Base-by-base conservation (phyloP, 192 early-diverging fungal genomes). In the Podila epicladia region DNA sequence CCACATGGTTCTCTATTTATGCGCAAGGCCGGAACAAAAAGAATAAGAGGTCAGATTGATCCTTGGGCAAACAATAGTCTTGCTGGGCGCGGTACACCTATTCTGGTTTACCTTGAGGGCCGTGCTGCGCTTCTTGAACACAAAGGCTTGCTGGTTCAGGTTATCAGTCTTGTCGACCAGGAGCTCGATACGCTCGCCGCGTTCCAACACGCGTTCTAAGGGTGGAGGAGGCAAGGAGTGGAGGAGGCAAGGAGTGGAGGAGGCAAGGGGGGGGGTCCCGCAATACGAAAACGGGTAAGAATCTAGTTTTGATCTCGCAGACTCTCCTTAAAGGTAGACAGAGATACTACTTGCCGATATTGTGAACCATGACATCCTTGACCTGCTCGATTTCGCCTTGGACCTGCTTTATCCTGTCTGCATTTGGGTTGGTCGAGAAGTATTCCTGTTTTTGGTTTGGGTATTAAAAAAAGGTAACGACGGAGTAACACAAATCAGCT, bases 291-390 rank as follows among this genome's bases (percentile, higher is more conserved):
- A 29, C 29, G 29, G 35, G 35, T 37, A 37, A 37, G 35, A 37
- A 37, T 1, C 35, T 37, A 0, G 35, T 37, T 37, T 37, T 9
- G 9, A 1, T 1, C 35, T 9, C 35, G 1, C 35, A 35, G 33
- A 35, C 4, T 35, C 33, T 37, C 35, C 8, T 8, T 9, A 37
- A 37, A 37, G 35, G 35, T 37, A 37, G 35, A 28, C 22, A 11
- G 11, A 28, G 5, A 6, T 5, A 12, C 9, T 0, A 31, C 80
- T 76, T 87, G 87, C 90, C 92, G 72, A 98, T 98, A 74, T 98
- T 98, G 82, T 94, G 91, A 20, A 95, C 94, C 95, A 98, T 97
- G 48, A 97, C 94, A 86, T 96, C 95, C 79, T 93, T 93, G 66
- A 97, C 95, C 83, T 96, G 95, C 62, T 95, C 94, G 72, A 98